Percentiles rank a stretch among this genome's conserved stretches.
Evolutionary conservation across 2,329 filamentous ascomycete species (phyloP).

Genomic region (Chaetomiaceae sp.): DNA sequence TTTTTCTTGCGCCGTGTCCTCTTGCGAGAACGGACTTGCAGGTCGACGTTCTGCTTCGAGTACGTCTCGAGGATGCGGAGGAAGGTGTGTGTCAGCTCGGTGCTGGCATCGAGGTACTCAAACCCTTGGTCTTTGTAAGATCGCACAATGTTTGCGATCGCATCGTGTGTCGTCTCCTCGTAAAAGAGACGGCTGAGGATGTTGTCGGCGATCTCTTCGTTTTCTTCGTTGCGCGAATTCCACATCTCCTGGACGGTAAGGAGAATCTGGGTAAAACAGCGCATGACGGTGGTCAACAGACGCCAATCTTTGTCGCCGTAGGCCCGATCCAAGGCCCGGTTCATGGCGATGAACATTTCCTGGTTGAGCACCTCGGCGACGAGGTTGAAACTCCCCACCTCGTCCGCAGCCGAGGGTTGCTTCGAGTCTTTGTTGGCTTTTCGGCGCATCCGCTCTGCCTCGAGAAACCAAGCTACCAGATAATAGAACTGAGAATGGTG

Average conservation of each 20-base stretch:
- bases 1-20: constrained; percentile 70
- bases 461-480: constrained; percentile 84
- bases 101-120: constrained; percentile 86
- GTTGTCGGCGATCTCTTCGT: constrained; percentile 96
- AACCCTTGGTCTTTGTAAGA: constrained; percentile 94
- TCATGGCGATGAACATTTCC: constrained; percentile 87
- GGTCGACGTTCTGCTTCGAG: constrained; percentile 88
- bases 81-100: constrained; percentile 87
- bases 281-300: constrained; percentile 81
- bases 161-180: constrained; percentile 89
- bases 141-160: constrained; percentile 71
- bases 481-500: constrained; percentile 89
- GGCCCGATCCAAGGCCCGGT: constrained; percentile 72
- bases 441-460: constrained; percentile 73
- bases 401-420: constrained; percentile 38
- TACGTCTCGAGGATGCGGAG: constrained; percentile 87
- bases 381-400: constrained; percentile 74
- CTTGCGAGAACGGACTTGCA: constrained; percentile 83
- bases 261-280: constrained; percentile 90
- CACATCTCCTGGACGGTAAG: constrained; percentile 91
- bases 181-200: constrained; percentile 97
- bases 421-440: constrained; percentile 51
- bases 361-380: constrained; percentile 89
- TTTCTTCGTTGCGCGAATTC: constrained; percentile 77
- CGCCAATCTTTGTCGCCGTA: constrained; percentile 83